phyloP scores from a whole-genome alignment of 169 alveolate species.

The Eimeria praecox region DNA sequence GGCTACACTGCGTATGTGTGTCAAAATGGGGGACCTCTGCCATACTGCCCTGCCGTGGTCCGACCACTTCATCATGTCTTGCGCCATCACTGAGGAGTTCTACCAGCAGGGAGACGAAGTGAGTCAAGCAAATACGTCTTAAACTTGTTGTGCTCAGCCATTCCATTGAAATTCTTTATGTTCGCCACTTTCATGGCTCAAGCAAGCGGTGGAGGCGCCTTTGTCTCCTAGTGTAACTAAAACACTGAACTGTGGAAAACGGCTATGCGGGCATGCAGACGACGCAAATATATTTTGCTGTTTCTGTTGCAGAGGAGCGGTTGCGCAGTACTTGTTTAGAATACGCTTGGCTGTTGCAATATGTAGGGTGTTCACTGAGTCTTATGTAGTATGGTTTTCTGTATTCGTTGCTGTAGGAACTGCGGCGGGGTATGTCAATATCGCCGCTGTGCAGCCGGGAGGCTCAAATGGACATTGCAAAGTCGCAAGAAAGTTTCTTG shows the following conservation, averaged over 20 bases:
- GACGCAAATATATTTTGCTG: too few relatives aligned
- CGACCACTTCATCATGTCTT: slow-evolving; percentile 88
- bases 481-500: slow-evolving; percentile 92
- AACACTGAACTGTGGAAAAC: too few relatives aligned
- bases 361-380: neutral
- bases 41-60: slow-evolving; percentile 88
- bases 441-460: slow-evolving; percentile 93
- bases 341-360: neutral
- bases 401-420: slow-evolving; percentile 84
- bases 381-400: too few relatives aligned
- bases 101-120: slow-evolving; percentile 90
- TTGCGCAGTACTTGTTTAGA: neutral
- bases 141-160: neutral
- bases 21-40: slow-evolving; percentile 91
- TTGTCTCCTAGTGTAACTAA: too few relatives aligned
- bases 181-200: neutral
- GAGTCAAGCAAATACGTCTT: neutral
- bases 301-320: too few relatives aligned
- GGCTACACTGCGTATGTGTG: slow-evolving; percentile 84
- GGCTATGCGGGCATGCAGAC: too few relatives aligned
- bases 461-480: slow-evolving; percentile 90
- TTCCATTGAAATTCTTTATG: neutral
- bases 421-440: slow-evolving; percentile 88
- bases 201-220: neutral
- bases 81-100: slow-evolving; percentile 88